Conservation (phyloP, 2,329 filamentous ascomycete genomes). For the Mycosphaerella sp. region DNA sequence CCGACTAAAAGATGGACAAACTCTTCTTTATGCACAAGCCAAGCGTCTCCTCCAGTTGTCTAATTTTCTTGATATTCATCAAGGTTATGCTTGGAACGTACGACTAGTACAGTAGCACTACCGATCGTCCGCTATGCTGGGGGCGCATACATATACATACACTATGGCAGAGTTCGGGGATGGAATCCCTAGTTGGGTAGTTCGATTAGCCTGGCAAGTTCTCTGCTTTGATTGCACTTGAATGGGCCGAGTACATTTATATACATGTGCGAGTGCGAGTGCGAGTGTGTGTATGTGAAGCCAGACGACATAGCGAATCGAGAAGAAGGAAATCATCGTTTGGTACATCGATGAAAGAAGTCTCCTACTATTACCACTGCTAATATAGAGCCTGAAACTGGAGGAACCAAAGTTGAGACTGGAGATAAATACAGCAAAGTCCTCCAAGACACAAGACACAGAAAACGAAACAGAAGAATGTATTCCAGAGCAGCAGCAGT, state of each 20-base stretch:
- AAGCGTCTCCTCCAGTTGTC: constrained; percentile 1
- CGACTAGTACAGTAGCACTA: neutral
- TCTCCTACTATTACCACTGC: no score
- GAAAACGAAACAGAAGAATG: neutral
- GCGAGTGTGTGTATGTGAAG: no score
- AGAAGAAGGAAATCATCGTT: no score
- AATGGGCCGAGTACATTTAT: constrained; percentile 1
- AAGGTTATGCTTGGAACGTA: constrained; percentile 7
- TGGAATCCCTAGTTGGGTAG: neutral
- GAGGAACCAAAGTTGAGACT: no score
- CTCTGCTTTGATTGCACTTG: neutral
- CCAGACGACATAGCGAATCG: no score
- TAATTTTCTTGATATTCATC: constrained; percentile 5
- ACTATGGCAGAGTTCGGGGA: neutral
- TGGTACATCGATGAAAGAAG: no score
- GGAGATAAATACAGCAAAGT: neutral
- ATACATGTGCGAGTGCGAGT: neutral
- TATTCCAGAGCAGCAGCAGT: constrained; percentile 1
- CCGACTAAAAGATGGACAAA: constrained; percentile 1
- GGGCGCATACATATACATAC: no score
- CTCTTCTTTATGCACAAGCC: constrained; percentile 6
- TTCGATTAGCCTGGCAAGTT: constrained; percentile 4
- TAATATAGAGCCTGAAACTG: no score
- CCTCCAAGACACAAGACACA: neutral
- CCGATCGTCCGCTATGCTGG: neutral